Conservation (phyloP, 306 rosid genomes). For the Ammopiptanthus mongolicus region DNA sequence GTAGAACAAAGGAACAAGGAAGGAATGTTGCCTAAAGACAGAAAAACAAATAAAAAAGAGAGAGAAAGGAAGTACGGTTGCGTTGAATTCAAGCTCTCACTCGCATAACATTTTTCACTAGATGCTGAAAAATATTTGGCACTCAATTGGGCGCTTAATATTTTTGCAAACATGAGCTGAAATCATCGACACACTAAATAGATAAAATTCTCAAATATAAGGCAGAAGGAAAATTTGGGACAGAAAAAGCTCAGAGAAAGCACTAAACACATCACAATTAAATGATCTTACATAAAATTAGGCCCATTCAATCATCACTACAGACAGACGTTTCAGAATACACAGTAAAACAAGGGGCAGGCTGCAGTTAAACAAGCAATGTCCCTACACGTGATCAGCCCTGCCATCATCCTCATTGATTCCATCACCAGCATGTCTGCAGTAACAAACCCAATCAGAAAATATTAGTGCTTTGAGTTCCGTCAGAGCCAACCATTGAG, state of each 20-base stretch:
- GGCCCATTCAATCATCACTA: slow-evolving; percentile 27
- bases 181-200: background rate
- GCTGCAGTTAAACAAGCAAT: slow-evolving; percentile 22
- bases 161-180: background rate
- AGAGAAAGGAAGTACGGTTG: background rate
- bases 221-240: background rate
- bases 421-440: slow-evolving; percentile 89
- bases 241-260: slow-evolving; percentile 26
- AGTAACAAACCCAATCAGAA: background rate
- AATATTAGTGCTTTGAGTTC: slow-evolving; percentile 4
- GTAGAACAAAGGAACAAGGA: background rate
- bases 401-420: slow-evolving; percentile 66
- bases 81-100: background rate
- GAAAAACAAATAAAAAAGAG: too few species aligned
- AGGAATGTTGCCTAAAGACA: background rate
- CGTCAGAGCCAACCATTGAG: background rate
- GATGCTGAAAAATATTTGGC: background rate
- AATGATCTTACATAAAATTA: slow-evolving; percentile 38
- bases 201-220: background rate
- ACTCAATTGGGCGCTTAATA: background rate
- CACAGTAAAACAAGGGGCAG: slow-evolving; percentile 41
- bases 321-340: slow-evolving; percentile 25
- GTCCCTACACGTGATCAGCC: slow-evolving; percentile 63
- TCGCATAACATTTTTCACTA: background rate
- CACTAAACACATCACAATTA: slow-evolving; percentile 43